Base-by-base conservation (phyloP, 495 filamentous ascomycete species). In the Aspergillus ellipticus region DNA sequence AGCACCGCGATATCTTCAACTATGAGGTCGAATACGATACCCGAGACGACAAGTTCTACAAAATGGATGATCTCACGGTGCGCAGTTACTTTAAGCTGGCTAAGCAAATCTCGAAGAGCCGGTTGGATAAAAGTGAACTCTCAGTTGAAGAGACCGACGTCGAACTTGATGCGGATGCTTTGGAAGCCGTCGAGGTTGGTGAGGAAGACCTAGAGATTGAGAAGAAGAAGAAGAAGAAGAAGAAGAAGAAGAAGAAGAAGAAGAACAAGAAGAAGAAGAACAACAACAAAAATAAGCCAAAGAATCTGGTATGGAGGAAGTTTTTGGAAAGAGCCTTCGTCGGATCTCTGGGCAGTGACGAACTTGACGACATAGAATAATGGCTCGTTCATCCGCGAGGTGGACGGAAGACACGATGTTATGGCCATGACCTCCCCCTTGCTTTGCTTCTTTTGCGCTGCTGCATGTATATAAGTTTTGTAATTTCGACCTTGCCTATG, bases 1-100 rank as follows among this genome's bases (percentile, higher is more conserved):
- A 24, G 20, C 33, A 20, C 4, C 41, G 19, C n/a, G 78, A 79
- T 56, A 72, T 79, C 31, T 89, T 96, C 66, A 59, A 78, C 24
- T 99, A 80, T 66, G 79, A 96, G 63, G 75, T 97, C 42, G 93
- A 96, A 71, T 97, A 99, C 66, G 80, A 85, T 63, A 96, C 90
- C 0, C 84, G 77, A 45, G 74, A 82, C 24, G 95, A 96, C 65
- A 42, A 48, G 28, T 20, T 86, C 1, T 97, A 89, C 65, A 80
- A 79, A 54, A 72, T 97, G 69, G 74, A 82, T 42, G 94, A 97
- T 62, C 72, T 99, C 69, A 97, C 92, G 2, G 90, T 96, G 46
- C 81, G 80, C 53, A 95, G 83, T 63, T 89, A 88, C 60, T 74
- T 97, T 39, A 73, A 87, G 29, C 79, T 99, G 16, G 94, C 94